Conservation (phyloP, 768 basidiomycete species). For the Tephrocybe sp. region DNA sequence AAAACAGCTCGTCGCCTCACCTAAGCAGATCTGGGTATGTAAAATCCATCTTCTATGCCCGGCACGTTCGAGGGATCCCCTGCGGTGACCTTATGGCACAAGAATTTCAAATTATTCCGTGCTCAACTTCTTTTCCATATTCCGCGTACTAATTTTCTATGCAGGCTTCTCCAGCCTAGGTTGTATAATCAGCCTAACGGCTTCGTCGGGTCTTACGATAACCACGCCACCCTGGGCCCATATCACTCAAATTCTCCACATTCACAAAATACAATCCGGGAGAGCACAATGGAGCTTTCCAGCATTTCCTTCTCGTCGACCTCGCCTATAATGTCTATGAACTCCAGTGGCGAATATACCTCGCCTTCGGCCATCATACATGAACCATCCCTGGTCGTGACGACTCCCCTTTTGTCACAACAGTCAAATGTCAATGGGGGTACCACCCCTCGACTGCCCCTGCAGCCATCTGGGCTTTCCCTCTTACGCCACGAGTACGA, state of each 20-base stretch:
- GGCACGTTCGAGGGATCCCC: conserved; percentile 1
- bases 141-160: too few species aligned
- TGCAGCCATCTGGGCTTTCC: conserved; percentile 38
- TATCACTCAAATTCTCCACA: conserved; percentile 34
- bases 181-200: conserved; percentile 42
- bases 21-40: conserved; percentile 59
- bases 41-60: not conserved
- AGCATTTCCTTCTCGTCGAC: conserved; percentile 40
- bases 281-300: conserved; percentile 66
- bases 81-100: conserved; percentile 24
- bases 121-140: conserved; percentile 15
- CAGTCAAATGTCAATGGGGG: conserved; percentile 15
- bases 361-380: not conserved
- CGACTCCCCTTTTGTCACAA: conserved; percentile 13
- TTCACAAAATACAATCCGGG: conserved; percentile 64
- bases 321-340: conserved; percentile 8
- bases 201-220: conserved; percentile 16
- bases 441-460: conserved; percentile 15
- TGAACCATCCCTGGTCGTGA: conserved; percentile 10
- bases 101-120: conserved; percentile 4
- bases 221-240: conserved; percentile 5
- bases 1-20: conserved; percentile 22
- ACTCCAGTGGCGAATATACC: too few species aligned
- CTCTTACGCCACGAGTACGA: conserved; percentile 30
- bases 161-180: conserved; percentile 57